phyloP scores from a whole-genome alignment of 2,329 filamentous ascomycete genomes.

The Aspergillus latus region DNA sequence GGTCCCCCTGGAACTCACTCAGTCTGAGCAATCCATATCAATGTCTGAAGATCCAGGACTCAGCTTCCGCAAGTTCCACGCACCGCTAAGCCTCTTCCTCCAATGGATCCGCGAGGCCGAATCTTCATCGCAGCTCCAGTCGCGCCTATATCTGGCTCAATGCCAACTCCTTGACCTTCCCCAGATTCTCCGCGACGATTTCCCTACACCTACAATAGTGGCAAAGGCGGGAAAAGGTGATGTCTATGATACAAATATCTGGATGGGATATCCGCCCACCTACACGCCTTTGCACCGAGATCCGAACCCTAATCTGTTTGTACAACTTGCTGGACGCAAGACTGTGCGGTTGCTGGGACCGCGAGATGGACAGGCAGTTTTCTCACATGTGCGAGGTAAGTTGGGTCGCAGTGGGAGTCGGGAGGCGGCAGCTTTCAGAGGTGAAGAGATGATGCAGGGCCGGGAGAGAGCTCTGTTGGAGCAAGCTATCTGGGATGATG shows the following conservation, averaged over 20 bases:
- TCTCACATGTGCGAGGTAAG: conserved; percentile 50
- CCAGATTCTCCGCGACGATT: conserved; percentile 57
- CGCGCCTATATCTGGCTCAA: conserved; percentile 80
- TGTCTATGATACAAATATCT: conserved; percentile 82
- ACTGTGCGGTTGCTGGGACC: conserved; percentile 70
- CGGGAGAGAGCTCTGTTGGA: conserved; percentile 67
- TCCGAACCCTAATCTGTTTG: conserved; percentile 90
- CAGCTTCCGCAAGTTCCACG: conserved; percentile 49
- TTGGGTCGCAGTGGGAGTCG: conserved; percentile 36
- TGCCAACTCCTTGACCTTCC: conserved; percentile 71
- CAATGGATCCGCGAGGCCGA: conserved; percentile 47
- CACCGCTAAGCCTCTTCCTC: conserved; percentile 62
- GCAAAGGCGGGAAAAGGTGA: conserved; percentile 68
- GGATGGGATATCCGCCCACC: conserved; percentile 83
- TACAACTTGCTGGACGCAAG: conserved; percentile 76
- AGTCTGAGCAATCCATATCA: neutral
- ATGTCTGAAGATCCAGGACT: conserved; percentile 1
- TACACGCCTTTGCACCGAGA: conserved; percentile 90
- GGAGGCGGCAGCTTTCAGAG: conserved; percentile 59
- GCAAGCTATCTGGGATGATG: conserved; percentile 65
- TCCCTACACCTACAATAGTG: conserved; percentile 68
- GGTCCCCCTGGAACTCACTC: conserved; percentile 61
- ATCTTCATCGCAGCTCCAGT: conserved; percentile 24
- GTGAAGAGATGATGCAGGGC: conserved; percentile 89
- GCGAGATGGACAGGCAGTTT: conserved; percentile 62